Evolutionary conservation across 148 eudicot genomes (phyloP).

Genomic region (Drosera capensis): DNA sequence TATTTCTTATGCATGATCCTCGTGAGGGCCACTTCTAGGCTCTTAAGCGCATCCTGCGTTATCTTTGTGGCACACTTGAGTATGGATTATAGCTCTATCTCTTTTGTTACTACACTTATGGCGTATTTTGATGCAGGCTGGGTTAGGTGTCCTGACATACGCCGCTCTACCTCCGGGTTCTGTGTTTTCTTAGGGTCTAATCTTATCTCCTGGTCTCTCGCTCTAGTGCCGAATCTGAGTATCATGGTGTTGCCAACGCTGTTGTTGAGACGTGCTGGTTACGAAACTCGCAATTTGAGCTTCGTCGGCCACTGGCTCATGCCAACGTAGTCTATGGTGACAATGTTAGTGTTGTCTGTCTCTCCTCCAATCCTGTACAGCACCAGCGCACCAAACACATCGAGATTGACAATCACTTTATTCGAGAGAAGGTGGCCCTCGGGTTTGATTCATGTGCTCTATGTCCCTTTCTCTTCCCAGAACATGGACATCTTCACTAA

Average conservation of each 20-base stretch:
- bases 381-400: slow-evolving; percentile 1
- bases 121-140: not conserved
- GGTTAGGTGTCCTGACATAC: not conserved
- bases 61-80: not conserved
- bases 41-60: not conserved
- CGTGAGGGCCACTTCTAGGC: not conserved
- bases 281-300: not conserved
- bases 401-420: too few species aligned
- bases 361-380: not conserved
- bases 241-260: not conserved
- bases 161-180: too few species aligned
- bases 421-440: not conserved
- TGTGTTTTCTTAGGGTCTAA: too few species aligned
- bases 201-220: not conserved
- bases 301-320: not conserved
- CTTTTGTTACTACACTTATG: not conserved
- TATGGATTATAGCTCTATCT: not conserved
- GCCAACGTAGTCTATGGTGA: not conserved
- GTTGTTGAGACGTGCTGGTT: not conserved
- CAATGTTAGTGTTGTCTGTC: not conserved
- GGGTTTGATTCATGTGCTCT: not conserved
- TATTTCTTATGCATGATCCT: not conserved
- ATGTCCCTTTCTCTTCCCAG: not conserved
- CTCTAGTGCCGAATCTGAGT: slow-evolving; percentile 2
- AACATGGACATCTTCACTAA: not conserved